These are phyloP conservation scores for Oryza glaberrima DNA, from an alignment of 176 grass and related monocot species.

Conservation along the genomic window DNA sequence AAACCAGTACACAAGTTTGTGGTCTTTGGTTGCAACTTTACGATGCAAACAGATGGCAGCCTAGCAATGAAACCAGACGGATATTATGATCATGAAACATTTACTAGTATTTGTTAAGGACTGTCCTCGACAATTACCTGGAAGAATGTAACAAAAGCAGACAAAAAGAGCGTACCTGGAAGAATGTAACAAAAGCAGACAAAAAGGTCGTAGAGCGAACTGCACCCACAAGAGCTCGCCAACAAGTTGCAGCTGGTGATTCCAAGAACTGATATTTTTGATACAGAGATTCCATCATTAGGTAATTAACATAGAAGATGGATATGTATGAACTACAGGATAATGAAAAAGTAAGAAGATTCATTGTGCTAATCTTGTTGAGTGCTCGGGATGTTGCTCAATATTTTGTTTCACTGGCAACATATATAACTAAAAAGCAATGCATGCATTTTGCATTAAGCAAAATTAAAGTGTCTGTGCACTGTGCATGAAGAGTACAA, in stretches of 20 bases:
- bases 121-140: constrained; percentile 67
- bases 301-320: constrained; percentile 16
- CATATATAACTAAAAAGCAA: neutral
- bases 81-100: constrained; percentile 35
- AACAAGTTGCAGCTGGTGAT: constrained; percentile 78
- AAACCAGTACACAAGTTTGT: constrained; percentile 96
- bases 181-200: constrained; percentile 88
- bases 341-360: too few relatives aligned
- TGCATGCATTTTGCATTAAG: neutral
- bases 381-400: neutral
- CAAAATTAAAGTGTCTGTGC: constrained; percentile 19
- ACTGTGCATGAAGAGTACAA: constrained; percentile 27
- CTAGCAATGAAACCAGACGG: constrained; percentile 50
- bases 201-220: constrained; percentile 94
- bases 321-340: neutral
- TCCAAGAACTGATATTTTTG: constrained; percentile 82
- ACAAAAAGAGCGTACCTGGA: constrained; percentile 93
- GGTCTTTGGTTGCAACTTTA: constrained; percentile 87
- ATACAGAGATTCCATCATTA: constrained; percentile 38
- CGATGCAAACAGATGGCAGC: constrained; percentile 89
- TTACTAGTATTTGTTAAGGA: constrained; percentile 20
- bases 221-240: constrained; percentile 87
- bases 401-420: constrained; percentile 25
- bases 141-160: constrained; percentile 88
- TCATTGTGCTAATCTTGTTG: too few relatives aligned